A percentile compares a stretch with the other conserved stretches of the same genome.
Evolutionary conservation across 2,329 filamentous ascomycete species (phyloP).

Genomic region (Colletotrichum sp.): DNA sequence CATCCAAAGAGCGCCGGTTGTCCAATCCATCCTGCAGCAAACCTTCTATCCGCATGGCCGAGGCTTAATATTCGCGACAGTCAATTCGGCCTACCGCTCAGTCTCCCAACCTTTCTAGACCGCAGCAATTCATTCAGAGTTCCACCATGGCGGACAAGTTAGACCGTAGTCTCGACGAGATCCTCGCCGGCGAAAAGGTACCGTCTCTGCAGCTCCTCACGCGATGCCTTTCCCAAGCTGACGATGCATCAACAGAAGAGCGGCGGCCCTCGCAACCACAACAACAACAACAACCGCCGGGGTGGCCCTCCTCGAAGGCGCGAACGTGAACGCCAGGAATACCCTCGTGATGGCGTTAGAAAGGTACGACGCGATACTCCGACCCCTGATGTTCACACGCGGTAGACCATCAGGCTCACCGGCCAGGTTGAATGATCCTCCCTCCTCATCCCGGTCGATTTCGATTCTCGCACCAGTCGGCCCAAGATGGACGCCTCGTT

Average conservation of each 20-base stretch:
- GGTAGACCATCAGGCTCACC: slow-evolving; percentile 8
- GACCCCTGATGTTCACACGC: not conserved
- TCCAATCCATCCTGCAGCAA: slow-evolving; percentile 4
- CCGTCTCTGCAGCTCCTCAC: slow-evolving; percentile 30
- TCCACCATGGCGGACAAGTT: slow-evolving; percentile 45
- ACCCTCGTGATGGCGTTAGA: slow-evolving; percentile 85
- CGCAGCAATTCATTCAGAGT: not conserved
- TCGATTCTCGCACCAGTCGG: not conserved
- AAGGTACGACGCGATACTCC: slow-evolving; percentile 65
- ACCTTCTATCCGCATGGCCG: not conserved
- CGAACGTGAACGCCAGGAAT: slow-evolving; percentile 46
- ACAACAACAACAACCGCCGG: slow-evolving; percentile 23
- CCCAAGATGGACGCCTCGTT: not conserved
- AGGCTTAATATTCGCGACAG: not conserved
- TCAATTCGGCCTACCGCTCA: not conserved
- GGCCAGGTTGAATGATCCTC: slow-evolving; percentile 16
- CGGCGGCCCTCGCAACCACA: slow-evolving; percentile 38
- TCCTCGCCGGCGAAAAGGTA: slow-evolving; percentile 55
- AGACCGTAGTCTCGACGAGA: slow-evolving; percentile 63
- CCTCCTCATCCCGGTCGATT: slow-evolving; percentile 25
- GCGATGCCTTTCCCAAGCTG: not conserved
- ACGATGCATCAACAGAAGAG: slow-evolving; percentile 21
- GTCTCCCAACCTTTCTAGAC: not conserved
- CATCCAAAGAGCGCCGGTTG: not conserved
- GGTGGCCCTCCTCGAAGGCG: slow-evolving; percentile 25